These are phyloP conservation scores for Venturia nashicola DNA, from an alignment of 2,329 filamentous ascomycete genomes.

Conservation along the genomic window DNA sequence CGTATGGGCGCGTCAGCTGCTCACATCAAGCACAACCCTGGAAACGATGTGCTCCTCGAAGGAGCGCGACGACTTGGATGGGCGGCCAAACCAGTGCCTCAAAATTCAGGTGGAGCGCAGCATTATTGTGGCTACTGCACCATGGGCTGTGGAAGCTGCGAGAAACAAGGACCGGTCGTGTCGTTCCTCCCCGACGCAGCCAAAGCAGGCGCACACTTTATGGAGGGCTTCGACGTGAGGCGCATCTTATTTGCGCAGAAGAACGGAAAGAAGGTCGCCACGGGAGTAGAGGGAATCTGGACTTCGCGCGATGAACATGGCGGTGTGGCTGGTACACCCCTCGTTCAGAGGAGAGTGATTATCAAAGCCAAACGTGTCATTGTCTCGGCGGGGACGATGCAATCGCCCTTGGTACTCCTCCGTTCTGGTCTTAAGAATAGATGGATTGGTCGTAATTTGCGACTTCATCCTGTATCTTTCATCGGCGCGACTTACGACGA, in stretches of 20 bases:
- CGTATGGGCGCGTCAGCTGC: conserved; percentile 63
- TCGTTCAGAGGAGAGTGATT: conserved; percentile 47
- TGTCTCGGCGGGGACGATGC: conserved; percentile 62
- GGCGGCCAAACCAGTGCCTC: conserved; percentile 54
- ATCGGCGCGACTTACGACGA: conserved; percentile 53
- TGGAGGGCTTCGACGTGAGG: conserved; percentile 69
- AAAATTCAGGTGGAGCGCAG: conserved; percentile 62
- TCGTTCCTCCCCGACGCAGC: conserved; percentile 72
- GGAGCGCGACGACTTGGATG: conserved; percentile 65
- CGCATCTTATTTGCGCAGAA: conserved; percentile 54
- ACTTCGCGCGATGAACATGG: conserved; percentile 54
- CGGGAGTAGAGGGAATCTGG: conserved; percentile 66
- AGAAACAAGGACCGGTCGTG: conserved; percentile 68
- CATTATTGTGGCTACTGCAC: conserved; percentile 62
- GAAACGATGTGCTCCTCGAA: conserved; percentile 61
- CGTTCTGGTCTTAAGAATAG: conserved; percentile 71
- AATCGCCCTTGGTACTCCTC: conserved; percentile 63
- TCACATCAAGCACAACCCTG: conserved; percentile 57
- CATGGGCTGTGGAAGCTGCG: conserved; percentile 47
- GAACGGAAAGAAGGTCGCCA: conserved; percentile 44
- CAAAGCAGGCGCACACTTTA: conserved; percentile 62
- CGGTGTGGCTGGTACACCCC: conserved; percentile 40
- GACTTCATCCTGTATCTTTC: conserved; percentile 60
- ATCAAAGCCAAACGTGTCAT: conserved; percentile 74
- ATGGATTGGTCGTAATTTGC: conserved; percentile 70